phyloP scores from a whole-genome alignment of 1,284 basidiomycete genomes.

The Sanghuangporus sanghuang region DNA sequence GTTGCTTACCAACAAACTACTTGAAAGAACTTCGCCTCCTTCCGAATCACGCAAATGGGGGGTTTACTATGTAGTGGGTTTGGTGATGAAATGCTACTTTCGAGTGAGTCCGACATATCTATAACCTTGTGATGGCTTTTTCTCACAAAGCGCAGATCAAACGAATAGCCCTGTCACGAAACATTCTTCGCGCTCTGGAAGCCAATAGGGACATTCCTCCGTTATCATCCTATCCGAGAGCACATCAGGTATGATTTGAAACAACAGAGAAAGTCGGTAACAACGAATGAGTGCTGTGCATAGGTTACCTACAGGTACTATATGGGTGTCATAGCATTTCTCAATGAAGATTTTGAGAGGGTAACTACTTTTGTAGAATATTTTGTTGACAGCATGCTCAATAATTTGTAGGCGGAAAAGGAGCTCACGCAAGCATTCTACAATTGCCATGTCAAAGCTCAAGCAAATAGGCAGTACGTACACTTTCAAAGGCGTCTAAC shows the following conservation, averaged over 20 bases:
- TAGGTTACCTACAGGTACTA: conserved; percentile 91
- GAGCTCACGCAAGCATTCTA: conserved; percentile 81
- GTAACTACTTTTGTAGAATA: conserved; percentile 29
- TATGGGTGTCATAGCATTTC: conserved; percentile 87
- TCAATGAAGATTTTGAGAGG: conserved; percentile 88
- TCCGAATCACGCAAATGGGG: conserved; percentile 88
- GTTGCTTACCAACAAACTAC: background rate
- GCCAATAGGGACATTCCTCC: conserved; percentile 84
- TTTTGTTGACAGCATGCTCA: background rate
- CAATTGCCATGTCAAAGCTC: conserved; percentile 65
- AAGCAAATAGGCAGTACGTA: conserved; percentile 76
- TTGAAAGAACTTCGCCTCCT: conserved; percentile 52
- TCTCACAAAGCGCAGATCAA: conserved; percentile 48
- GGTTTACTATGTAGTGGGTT: conserved; percentile 89
- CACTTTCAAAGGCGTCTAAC: background rate
- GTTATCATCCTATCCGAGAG: conserved; percentile 69
- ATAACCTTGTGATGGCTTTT: background rate
- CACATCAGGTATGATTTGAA: conserved; percentile 68
- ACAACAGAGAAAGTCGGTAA: background rate
- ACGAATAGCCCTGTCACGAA: conserved; percentile 87
- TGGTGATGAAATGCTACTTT: conserved; percentile 94
- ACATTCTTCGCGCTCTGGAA: conserved; percentile 84
- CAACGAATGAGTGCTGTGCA: background rate
- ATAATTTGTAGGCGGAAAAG: conserved; percentile 58
- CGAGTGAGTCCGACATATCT: conserved; percentile 46